Base-by-base conservation (phyloP, 805 yeast genomes). In the Yamadazyma kitorensis region DNA sequence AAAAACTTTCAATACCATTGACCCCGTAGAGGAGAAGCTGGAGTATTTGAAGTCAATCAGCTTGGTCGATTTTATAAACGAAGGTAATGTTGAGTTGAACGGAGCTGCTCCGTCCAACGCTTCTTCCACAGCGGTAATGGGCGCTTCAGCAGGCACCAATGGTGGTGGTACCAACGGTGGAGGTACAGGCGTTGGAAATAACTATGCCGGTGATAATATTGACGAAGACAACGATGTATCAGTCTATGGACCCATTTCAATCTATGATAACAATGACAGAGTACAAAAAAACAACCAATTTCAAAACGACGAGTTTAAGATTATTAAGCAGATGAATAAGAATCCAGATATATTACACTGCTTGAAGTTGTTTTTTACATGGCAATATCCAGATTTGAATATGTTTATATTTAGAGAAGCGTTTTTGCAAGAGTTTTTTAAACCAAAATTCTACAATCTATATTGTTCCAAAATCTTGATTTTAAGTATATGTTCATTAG, bases 321-420 rank as follows among this genome's bases (percentile, higher is more conserved):
- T 34, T 33, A 28, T 41, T 46, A 31, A 57, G 58, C 39, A 45
- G 18, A 45, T 61, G 33, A 69, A 62, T 40, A 59, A 54, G 31
- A 64, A 59, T 40, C 61, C 55, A 18, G 60, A 53, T 22, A 52
- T 54, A 13, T 52, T 65, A 33, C 63, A 61, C 29, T 65, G 70
- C 43, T 36, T 64, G 22, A 56, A 62, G 44, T 51, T 66, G n/a
- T 68, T 79, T 50, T 79, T 78, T 51, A 69, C 68, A n/a, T 78
- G 82, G 80, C 72, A 75, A 40, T 79, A 79, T 43, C 84, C 84
- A 3, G 84, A 78, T 41, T 70, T 75, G 43, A 75, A 76, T 46
- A 68, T 74, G 59, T 79, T 77, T 45, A 67, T 79, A n/a, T 79
- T 74, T 47, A 58, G 85, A 39, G 86, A 79, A 43, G 75, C 80